Base-by-base conservation (phyloP, 257 asterid species). In the Solanum habrochaites region DNA sequence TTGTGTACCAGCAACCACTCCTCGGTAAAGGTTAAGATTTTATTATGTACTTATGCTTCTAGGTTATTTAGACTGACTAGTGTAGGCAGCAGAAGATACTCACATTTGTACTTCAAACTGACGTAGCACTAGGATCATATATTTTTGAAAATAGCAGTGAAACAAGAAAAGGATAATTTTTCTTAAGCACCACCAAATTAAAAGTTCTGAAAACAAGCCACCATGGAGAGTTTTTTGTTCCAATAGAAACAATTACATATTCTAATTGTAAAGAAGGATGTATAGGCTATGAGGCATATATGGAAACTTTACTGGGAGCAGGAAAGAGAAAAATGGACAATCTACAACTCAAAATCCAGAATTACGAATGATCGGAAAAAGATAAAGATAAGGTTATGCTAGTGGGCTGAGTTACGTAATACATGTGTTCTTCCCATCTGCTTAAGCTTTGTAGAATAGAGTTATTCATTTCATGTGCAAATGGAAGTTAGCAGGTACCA, bases 11-110 rank as follows among this genome's bases (percentile, higher is more conserved):
- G 88, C 93, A 88, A 56, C 90, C 96, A 72, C 90, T 92, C 83
- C 89, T 92, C n/a, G 98, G 98, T 70, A 95, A 95, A 93, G 97
- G 99, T 98, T 95, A 93, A 91, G 67, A 16, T 80, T 9, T 80
- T 47, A 49, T 47, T 10, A 5, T 47, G 42, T 29, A 47, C 85
- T 11, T 73, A 14, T 77, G 83, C 83, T 77, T 42, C 8, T 43
- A n/a, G 62, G 39, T 43, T 77, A 43, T 15, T 72, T 77, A 13
- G 62, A 77, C 39, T 25, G 83, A 77, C 62, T 77, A 42, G 62
- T 77, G 83, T 25, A 77, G 62, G 15, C n/a, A 43, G 37, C 62
- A 77, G 62, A 25, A 8, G 62, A 14, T 43, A 16, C 62, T 77
- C 62, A 2, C 37, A 42, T 77, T 40, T 25, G 20, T 77, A 4